Evolutionary conservation across 257 asterid genomes (phyloP).

Genomic region (Jaltomata sinuosa): DNA sequence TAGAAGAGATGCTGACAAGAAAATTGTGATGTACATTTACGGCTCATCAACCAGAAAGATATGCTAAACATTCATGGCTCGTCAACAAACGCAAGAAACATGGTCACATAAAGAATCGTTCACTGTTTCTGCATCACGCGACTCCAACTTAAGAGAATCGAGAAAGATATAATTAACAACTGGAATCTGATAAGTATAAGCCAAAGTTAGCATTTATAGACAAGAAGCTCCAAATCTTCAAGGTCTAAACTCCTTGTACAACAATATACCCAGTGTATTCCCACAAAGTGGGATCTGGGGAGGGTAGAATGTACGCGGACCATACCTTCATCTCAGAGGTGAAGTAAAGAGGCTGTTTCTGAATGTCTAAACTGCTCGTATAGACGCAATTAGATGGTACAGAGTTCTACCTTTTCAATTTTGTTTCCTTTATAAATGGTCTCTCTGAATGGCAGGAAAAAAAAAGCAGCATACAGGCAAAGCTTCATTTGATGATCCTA

Average conservation of each 20-base stretch:
- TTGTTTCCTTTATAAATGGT: slow-evolving; percentile 47
- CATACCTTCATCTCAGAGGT: too few species aligned
- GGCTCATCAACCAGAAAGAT: too few species aligned
- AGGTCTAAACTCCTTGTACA: neutral
- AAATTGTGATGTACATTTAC: too few species aligned
- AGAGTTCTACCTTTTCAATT: slow-evolving; percentile 41
- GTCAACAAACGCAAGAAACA: neutral
- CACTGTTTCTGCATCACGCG: slow-evolving; percentile 58
- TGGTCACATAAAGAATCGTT: neutral
- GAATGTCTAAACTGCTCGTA: neutral
- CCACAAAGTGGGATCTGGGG: too few species aligned
- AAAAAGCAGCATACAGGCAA: slow-evolving; percentile 61
- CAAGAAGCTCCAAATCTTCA: neutral
- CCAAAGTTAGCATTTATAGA: neutral
- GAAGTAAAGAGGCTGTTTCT: too few species aligned
- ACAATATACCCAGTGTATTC: too few species aligned
- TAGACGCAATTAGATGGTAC: neutral
- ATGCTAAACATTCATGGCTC: too few species aligned
- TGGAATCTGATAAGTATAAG: slow-evolving; percentile 25
- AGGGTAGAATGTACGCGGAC: too few species aligned
- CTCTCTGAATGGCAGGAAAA: slow-evolving; percentile 53
- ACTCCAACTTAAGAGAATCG: slow-evolving; percentile 66
- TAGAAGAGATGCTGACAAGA: too few species aligned
- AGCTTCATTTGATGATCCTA: slow-evolving; percentile 67
- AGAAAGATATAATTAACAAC: slow-evolving; percentile 45